Evolutionary conservation across 495 filamentous ascomycete species (phyloP), one percentile per base, ranked within the genome.

Genomic region (Bryoglossum gracile): DNA sequence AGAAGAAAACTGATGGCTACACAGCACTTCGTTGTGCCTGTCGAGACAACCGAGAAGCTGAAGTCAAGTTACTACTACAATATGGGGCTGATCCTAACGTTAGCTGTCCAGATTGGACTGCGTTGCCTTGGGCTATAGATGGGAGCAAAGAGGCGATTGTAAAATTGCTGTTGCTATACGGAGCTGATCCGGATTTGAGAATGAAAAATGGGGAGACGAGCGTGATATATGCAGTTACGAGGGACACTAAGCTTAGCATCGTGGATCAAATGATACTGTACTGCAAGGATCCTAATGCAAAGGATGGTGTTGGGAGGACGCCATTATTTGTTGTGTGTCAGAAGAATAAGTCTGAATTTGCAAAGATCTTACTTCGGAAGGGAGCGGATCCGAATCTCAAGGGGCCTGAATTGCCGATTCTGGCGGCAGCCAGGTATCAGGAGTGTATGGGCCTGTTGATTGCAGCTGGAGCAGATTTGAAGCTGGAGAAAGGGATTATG

Each of bases 81-180:
- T 70, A 72, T 48, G 69, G 71, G 13, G 76, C 75, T 1, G 71
- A 77, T 50, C 60, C 71, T 8, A 77, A 75, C 3, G 69, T 65
- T 1, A 51, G 62, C 1, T 63, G 67, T 16, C 36, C 56, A 6
- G 70, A 74, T 28, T 30, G 44, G 3, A 62, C 67, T 3, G 69
- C 75, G 0, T 63, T 76, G 14, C 62, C 60, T 10, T 48, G 62
- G 18, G 55, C 67, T 6, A 58, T 70, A 3, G 19, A 54, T 10
- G 55, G 68, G 30, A 62, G 64, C 48, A 69, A 68, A 21, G 61
- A 66, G n/a, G 61, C 64, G 23, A 55, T 77, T 16, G 62, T 66
- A 3, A 68, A 71, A 17, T 55, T 70, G 8, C 56, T 75, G 46
- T 64, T 77, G 14, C 66, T 63, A 18, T 70, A 80, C 36, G 69